These are phyloP conservation scores for Trichomonas vaginalis DNA, from an alignment of 208 protist genomes.

Conservation along the genomic window DNA sequence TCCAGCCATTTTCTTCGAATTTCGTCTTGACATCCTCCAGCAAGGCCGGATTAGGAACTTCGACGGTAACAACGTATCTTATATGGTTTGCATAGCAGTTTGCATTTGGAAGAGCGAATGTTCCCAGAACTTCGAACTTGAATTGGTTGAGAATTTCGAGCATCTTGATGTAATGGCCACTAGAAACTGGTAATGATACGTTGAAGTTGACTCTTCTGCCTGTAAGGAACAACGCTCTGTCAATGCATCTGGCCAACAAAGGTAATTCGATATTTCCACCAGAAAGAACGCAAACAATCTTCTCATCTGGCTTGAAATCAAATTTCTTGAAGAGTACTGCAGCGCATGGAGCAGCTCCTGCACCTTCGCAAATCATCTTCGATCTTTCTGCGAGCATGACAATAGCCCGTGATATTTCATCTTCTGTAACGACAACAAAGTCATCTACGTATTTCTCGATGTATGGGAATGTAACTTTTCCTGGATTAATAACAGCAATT, in stretches of 20 bases:
- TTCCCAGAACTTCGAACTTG: background rate
- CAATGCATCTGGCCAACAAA: background rate
- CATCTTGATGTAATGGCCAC: background rate
- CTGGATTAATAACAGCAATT: background rate
- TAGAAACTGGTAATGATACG: background rate
- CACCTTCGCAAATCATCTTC: background rate
- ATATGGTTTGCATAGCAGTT: background rate
- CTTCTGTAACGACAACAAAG: background rate
- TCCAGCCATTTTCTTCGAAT: background rate
- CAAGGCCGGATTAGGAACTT: background rate
- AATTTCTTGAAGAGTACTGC: background rate
- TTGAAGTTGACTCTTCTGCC: background rate
- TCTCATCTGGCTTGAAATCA: background rate
- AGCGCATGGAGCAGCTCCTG: background rate
- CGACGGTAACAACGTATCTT: background rate
- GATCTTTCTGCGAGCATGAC: background rate
- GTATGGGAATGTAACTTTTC: background rate
- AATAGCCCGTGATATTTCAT: background rate
- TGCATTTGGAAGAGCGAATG: background rate
- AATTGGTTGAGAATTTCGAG: background rate
- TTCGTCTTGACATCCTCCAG: background rate
- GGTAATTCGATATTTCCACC: background rate
- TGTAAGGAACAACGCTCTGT: background rate
- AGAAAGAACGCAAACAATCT: background rate
- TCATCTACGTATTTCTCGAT: background rate